These are phyloP conservation scores for Phialocephala sp. DNA, from an alignment of 2,329 filamentous ascomycete genomes.

Conservation along the genomic window DNA sequence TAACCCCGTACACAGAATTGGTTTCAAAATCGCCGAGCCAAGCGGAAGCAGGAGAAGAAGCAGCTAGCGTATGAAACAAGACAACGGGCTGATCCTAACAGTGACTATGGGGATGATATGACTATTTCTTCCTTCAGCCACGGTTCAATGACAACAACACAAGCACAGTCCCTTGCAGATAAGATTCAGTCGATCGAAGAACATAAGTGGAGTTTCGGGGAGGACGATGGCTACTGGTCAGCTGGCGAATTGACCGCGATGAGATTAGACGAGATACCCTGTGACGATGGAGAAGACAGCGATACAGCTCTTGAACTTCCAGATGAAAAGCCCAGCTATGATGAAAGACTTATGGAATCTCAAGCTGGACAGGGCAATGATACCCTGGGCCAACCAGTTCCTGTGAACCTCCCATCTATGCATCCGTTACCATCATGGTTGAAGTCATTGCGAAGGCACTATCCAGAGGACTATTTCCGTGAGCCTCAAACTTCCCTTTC, in stretches of 20 bases:
- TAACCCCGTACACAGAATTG: slow-evolving; percentile 57
- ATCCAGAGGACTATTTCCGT: neutral
- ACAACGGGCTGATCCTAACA: neutral
- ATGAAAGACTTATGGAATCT: neutral
- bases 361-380: neutral
- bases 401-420: neutral
- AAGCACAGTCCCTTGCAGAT: no score
- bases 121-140: no score
- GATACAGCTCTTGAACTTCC: neutral
- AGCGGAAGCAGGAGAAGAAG: slow-evolving; percentile 60
- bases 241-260: neutral
- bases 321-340: neutral
- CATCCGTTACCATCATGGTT: neutral
- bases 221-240: slow-evolving; percentile 9
- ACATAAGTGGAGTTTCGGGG: neutral
- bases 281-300: neutral
- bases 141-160: no score
- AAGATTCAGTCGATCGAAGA: neutral
- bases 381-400: neutral
- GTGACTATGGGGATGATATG: neutral
- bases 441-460: neutral
- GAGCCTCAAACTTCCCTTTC: neutral
- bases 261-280: slow-evolving; percentile 7
- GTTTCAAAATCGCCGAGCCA: slow-evolving; percentile 69
- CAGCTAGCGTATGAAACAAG: slow-evolving; percentile 55